Base-by-base conservation (phyloP, 495 filamentous ascomycete genomes). In the Penicillium herquei region DNA sequence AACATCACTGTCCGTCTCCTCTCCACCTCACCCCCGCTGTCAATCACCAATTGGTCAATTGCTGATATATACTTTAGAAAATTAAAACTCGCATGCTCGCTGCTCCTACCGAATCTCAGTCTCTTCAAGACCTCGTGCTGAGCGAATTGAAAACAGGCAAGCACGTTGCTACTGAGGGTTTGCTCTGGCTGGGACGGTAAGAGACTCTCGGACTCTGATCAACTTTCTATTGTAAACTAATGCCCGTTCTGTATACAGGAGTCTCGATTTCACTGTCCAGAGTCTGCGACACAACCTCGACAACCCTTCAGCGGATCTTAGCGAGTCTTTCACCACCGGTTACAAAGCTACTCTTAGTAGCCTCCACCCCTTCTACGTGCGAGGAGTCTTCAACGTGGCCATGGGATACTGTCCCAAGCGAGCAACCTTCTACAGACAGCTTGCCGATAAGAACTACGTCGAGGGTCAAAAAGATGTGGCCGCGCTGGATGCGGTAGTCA, bases 341-440 rank as follows among this genome's bases (percentile, higher is more conserved):
- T 98, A 98, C 76, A 82, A 77, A 64, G 73, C 70, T 52, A 95
- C 93, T 51, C 89, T 98, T 63, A 96, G 93, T 76, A 88, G 85
- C 30, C 87, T 96, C 77, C 94, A 98, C 81, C 82, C n/a, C n/a
- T n/a, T n/a, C n/a, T n/a, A n/a, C n/a, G n/a, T n/a, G n/a, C n/a
- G n/a, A n/a, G n/a, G n/a, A n/a, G n/a, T n/a, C n/a, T n/a, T n/a
- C n/a, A n/a, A n/a, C n/a, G n/a, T n/a, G n/a, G n/a, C 95, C 59
- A 96, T 98, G 91, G 81, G 81, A 56, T 92, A 91, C 8, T 92
- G 88, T 61, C 94, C 95, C 3, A 96, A 96, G 79, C 85, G 92
- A 40, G 89, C 88, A 58, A 87, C 89, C 64, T 98, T 98, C 67
- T 96, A 96, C 66, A 66, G 63, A 46, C 97, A 96, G 81, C 74